Conservation (phyloP, 2,329 filamentous ascomycete species). For the Salinomyces thailandicus region DNA sequence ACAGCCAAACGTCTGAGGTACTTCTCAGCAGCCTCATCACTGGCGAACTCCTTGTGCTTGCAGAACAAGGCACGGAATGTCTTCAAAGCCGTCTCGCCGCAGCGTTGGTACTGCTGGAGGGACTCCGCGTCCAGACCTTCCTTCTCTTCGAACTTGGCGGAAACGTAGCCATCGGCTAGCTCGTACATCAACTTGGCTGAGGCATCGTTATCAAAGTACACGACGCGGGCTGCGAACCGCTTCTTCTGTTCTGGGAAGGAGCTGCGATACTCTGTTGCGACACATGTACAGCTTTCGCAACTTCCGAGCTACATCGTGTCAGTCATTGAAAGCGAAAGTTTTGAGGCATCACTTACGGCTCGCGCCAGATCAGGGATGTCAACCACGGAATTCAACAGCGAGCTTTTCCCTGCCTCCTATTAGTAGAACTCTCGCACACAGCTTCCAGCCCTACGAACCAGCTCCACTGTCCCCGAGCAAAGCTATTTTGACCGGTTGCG, state of each 20-base stretch:
- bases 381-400: slow-evolving; percentile 12
- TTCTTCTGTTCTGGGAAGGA: slow-evolving; percentile 5
- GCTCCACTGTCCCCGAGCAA: slow-evolving; percentile 8
- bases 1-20: not conserved
- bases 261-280: slow-evolving; percentile 7
- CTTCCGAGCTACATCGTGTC: slow-evolving; percentile 5
- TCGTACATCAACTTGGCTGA: slow-evolving; percentile 4
- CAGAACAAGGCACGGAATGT: slow-evolving; percentile 10
- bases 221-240: slow-evolving; percentile 10
- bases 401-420: slow-evolving; percentile 15
- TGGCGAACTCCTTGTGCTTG: slow-evolving; percentile 6
- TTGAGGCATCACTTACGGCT: slow-evolving; percentile 4
- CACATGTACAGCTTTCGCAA: slow-evolving; percentile 12
- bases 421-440: no score
- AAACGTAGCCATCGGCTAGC: slow-evolving; percentile 6
- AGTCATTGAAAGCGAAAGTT: not conserved
- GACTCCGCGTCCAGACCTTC: slow-evolving; percentile 10
- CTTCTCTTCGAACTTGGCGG: slow-evolving; percentile 8
- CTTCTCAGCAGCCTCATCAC: not conserved
- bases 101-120: not conserved
- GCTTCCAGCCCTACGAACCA: slow-evolving; percentile 1
- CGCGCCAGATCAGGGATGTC: slow-evolving; percentile 11
- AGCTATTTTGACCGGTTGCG: slow-evolving; percentile 3
- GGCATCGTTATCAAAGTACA: slow-evolving; percentile 4
- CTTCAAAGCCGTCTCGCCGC: slow-evolving; percentile 2